Evolutionary conservation across 2,329 filamentous ascomycete genomes (phyloP).

Genomic region (Cladosporium sp.): DNA sequence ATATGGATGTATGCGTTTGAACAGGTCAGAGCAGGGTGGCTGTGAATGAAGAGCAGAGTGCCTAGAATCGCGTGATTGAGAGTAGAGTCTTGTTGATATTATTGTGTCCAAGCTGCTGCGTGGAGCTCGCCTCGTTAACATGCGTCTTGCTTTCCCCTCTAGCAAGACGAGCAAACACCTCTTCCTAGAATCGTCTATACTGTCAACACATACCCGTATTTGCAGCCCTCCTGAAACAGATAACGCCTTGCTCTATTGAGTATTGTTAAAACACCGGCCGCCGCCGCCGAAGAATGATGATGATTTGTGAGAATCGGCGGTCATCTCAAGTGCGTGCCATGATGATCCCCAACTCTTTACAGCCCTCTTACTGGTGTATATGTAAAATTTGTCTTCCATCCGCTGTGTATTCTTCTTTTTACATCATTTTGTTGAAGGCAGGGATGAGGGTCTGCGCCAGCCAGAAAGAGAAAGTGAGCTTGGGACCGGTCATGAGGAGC

Average conservation of each 20-base stretch:
- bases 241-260: background rate
- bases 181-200: background rate
- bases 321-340: no score
- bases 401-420: constrained; percentile 24
- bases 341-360: no score
- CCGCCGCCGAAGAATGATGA: background rate
- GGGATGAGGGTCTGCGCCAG: constrained; percentile 97
- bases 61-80: no score
- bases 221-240: background rate
- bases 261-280: background rate
- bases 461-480: constrained; percentile 99
- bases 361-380: no score
- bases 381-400: no score
- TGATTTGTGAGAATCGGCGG: background rate
- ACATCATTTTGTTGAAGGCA: constrained; percentile 71
- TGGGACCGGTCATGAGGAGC: constrained; percentile 98
- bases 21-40: no score
- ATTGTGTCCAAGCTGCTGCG: background rate
- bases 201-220: background rate
- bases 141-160: no score
- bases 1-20: no score
- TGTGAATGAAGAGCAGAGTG: no score
- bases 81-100: background rate
- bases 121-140: background rate
- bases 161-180: no score